Conservation (phyloP, 768 basidiomycete genomes). For the Hortiboletus flavorubellus region DNA sequence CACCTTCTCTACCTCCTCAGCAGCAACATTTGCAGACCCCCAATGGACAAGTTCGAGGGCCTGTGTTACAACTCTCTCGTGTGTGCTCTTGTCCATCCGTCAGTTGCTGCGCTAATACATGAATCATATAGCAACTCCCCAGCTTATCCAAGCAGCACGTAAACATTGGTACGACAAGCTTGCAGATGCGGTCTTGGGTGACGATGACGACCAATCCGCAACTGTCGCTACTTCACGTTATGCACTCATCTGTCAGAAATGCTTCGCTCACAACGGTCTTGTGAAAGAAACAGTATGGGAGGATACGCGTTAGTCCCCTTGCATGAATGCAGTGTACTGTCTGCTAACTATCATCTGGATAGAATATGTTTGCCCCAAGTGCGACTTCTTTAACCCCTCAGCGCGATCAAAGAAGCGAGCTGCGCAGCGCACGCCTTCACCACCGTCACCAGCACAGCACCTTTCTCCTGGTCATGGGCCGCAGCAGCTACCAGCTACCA, state of each 20-base stretch:
- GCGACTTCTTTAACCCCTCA: constrained; percentile 74
- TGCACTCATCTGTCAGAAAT: constrained; percentile 85
- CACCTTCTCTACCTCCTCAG: constrained; percentile 12
- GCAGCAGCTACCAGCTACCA: background rate
- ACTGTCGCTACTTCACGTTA: constrained; percentile 50
- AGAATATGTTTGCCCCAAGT: constrained; percentile 89
- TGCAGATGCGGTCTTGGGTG: constrained; percentile 83
- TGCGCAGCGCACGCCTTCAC: constrained; percentile 27
- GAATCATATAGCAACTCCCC: constrained; percentile 33
- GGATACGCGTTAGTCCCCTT: constrained; percentile 63
- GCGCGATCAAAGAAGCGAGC: constrained; percentile 31
- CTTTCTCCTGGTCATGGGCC: constrained; percentile 8
- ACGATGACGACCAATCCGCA: constrained; percentile 52
- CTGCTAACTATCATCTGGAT: constrained; percentile 3
- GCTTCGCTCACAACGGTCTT: constrained; percentile 86
- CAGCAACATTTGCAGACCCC: constrained; percentile 21
- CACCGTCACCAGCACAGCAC: constrained; percentile 14
- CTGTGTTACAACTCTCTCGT: constrained; percentile 41
- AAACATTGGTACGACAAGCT: constrained; percentile 87
- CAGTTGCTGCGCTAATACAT: constrained; percentile 8
- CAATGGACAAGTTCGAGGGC: constrained; percentile 18
- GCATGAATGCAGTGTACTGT: background rate
- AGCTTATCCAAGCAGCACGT: constrained; percentile 46
- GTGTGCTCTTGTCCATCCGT: constrained; percentile 15
- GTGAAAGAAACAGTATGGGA: constrained; percentile 81